These are phyloP conservation scores for Ceratobasidium sp. DNA, from an alignment of 1,284 basidiomycete genomes.

Conservation along the genomic window DNA sequence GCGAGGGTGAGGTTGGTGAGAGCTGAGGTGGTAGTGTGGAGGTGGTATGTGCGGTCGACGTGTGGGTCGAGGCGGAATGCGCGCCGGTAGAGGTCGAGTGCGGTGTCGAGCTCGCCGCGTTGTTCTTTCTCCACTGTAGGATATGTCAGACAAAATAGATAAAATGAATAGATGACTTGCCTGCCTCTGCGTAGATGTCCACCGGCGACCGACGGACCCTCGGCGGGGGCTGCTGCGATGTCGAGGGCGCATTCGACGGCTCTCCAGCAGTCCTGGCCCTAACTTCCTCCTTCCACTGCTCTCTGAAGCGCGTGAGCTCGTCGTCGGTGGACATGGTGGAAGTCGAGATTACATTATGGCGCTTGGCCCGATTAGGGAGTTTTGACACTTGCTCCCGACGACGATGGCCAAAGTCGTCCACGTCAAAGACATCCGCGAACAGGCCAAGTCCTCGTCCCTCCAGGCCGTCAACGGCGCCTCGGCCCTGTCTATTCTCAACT, in stretches of 20 bases:
- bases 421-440: slow-evolving; percentile 43
- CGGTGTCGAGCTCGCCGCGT: slow-evolving; percentile 77
- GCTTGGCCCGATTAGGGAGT: slow-evolving; percentile 7
- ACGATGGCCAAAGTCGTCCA: slow-evolving; percentile 39
- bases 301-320: slow-evolving; percentile 76
- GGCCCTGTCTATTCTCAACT: slow-evolving; percentile 12
- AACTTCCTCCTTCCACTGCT: slow-evolving; percentile 80
- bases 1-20: background rate
- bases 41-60: slow-evolving; percentile 72
- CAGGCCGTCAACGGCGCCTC: slow-evolving; percentile 29
- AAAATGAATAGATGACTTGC: slow-evolving; percentile 8
- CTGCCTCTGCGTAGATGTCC: slow-evolving; percentile 49
- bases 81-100: slow-evolving; percentile 78
- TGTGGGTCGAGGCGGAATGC: slow-evolving; percentile 81
- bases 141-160: slow-evolving; percentile 4
- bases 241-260: slow-evolving; percentile 45
- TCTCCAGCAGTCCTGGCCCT: slow-evolving; percentile 47
- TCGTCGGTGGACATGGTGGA: slow-evolving; percentile 47
- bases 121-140: slow-evolving; percentile 79
- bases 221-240: slow-evolving; percentile 43
- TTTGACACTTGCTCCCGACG: slow-evolving; percentile 29
- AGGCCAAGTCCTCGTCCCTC: slow-evolving; percentile 24
- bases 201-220: slow-evolving; percentile 45
- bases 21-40: slow-evolving; percentile 12
- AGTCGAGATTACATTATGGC: slow-evolving; percentile 5